These are phyloP conservation scores for Alternaria longipes DNA, from an alignment of 2,329 filamentous ascomycete species.

Conservation along the genomic window DNA sequence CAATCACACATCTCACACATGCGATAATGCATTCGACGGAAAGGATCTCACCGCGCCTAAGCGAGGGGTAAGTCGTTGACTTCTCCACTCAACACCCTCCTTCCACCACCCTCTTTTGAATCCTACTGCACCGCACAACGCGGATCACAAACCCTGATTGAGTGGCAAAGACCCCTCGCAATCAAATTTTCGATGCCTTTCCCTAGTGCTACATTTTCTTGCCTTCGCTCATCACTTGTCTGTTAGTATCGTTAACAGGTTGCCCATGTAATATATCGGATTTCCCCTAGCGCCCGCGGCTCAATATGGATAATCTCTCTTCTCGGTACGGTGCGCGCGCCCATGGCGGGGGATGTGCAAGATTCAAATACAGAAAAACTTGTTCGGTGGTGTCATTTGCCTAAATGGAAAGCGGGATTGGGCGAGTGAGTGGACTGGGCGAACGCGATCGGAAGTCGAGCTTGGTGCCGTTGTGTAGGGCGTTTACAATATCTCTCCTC, in stretches of 20 bases:
- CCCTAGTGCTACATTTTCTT: neutral
- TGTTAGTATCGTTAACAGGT: neutral
- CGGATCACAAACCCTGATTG: neutral
- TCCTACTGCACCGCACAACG: neutral
- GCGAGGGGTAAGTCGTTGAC: neutral
- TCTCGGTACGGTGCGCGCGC: constrained; percentile 1
- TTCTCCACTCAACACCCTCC: neutral
- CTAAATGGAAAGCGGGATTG: constrained; percentile 25
- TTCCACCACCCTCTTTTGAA: neutral
- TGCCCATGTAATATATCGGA: constrained; percentile 3
- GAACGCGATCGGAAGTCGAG: neutral
- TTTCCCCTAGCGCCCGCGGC: constrained; percentile 1
- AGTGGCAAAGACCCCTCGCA: neutral
- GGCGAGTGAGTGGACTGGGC: neutral
- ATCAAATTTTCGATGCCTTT: neutral
- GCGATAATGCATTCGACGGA: constrained; percentile 7
- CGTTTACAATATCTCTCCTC: neutral
- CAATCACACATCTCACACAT: neutral
- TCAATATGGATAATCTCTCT: constrained; percentile 9
- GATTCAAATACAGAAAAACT: neutral
- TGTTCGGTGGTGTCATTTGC: constrained; percentile 25
- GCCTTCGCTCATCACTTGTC: neutral
- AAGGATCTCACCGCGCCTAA: neutral
- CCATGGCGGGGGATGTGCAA: neutral
- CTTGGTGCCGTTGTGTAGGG: neutral